Percentiles rank a stretch among this genome's conserved stretches.
phyloP scores from a whole-genome alignment of 1,139 yeast species.

The Yamadazyma dendronema region DNA sequence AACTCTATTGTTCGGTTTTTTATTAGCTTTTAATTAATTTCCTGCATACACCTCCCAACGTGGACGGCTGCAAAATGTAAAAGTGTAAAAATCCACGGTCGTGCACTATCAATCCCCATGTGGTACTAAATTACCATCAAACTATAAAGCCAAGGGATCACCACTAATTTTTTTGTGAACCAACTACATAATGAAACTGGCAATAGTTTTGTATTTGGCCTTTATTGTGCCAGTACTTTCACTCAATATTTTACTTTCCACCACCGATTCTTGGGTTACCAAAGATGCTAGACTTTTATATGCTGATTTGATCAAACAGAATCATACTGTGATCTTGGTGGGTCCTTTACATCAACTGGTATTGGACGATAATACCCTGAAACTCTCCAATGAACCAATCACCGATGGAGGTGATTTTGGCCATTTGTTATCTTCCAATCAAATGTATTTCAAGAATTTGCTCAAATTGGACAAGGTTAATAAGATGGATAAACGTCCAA shows the following conservation, averaged over 20 bases:
- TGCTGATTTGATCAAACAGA: conserved; percentile 22
- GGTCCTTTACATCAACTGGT: conserved; percentile 30
- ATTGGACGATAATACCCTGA: conserved; percentile 2
- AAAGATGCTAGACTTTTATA: conserved; percentile 32
- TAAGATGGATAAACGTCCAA: conserved; percentile 17
- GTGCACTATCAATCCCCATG: conserved; percentile 1
- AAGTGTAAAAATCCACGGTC: no score
- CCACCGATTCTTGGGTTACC: conserved; percentile 42
- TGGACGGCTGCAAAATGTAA: conserved; percentile 3
- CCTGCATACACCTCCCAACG: conserved; percentile 1
- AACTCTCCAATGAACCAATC: conserved; percentile 1
- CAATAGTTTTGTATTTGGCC: neutral
- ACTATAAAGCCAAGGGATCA: conserved; percentile 1
- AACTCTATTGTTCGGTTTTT: neutral
- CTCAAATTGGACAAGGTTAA: conserved; percentile 15
- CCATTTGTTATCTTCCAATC: conserved; percentile 33
- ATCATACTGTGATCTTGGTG: conserved; percentile 31
- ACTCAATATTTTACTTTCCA: conserved; percentile 32
- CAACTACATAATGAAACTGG: conserved; percentile 1
- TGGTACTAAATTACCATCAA: conserved; percentile 1
- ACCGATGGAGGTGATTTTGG: conserved; percentile 36
- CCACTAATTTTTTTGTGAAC: no score
- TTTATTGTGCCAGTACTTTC: conserved; percentile 3
- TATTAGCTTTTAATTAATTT: neutral
- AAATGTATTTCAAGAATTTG: conserved; percentile 26